Percentiles rank a stretch among this genome's conserved stretches.
Conservation (phyloP, 805 yeast species). For the Candida taoyuanica region DNA sequence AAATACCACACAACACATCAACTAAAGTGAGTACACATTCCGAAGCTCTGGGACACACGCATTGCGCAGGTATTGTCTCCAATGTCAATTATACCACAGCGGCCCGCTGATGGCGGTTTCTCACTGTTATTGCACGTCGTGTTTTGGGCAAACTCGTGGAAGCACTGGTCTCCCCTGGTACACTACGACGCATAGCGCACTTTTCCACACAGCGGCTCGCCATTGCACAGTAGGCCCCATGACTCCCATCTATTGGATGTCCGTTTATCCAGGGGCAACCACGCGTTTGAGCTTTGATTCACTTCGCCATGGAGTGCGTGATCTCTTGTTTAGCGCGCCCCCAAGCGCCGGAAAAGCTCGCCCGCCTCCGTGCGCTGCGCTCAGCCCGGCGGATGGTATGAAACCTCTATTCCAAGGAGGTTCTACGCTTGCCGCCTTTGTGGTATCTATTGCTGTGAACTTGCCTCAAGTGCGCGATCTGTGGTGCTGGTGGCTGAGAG, state of each 20-base stretch:
- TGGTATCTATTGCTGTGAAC: too few species aligned
- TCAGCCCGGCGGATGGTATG: too few species aligned
- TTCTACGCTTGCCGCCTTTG: too few species aligned
- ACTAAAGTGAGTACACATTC: conserved; percentile 3
- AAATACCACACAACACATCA: neutral
- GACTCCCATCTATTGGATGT: too few species aligned
- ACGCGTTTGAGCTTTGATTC: too few species aligned
- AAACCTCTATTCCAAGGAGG: too few species aligned
- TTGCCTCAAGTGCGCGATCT: too few species aligned
- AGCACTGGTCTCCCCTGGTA: neutral
- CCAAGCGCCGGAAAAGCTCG: neutral
- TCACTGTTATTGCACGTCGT: neutral
- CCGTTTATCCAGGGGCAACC: too few species aligned
- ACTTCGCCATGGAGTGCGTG: too few species aligned
- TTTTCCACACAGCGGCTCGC: neutral
- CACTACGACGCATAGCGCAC: neutral
- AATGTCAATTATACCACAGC: neutral
- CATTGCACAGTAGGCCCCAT: too few species aligned
- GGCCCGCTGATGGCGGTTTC: neutral
- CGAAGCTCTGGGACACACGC: neutral
- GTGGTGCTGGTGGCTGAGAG: too few species aligned
- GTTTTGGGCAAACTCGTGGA: neutral
- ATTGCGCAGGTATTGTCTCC: neutral
- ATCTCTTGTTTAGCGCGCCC: neutral
- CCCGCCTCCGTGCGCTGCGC: too few species aligned